These are phyloP conservation scores for Mycena pura DNA, from an alignment of 768 basidiomycete species.

Conservation along the genomic window DNA sequence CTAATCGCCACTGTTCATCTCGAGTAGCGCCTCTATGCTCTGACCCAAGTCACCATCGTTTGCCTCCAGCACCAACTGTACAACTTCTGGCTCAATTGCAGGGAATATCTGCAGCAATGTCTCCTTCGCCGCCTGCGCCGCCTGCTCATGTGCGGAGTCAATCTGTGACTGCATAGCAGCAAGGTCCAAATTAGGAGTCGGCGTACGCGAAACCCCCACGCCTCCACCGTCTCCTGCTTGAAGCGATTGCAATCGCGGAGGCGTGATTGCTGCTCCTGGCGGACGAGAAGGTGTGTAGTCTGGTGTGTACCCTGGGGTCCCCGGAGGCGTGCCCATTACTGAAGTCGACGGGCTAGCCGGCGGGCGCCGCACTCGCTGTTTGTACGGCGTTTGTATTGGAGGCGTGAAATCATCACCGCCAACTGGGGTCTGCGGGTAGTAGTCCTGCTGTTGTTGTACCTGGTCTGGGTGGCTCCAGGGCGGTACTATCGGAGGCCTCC, in stretches of 20 bases:
- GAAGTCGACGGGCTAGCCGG: slow-evolving; percentile 37
- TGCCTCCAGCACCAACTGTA: slow-evolving; percentile 90
- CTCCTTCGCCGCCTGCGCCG: slow-evolving; percentile 71
- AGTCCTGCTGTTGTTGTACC: slow-evolving; percentile 28
- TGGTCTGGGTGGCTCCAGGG: slow-evolving; percentile 51
- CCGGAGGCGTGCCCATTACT: slow-evolving; percentile 38
- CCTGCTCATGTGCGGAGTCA: slow-evolving; percentile 78
- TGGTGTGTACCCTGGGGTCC: slow-evolving; percentile 40
- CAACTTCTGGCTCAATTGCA: slow-evolving; percentile 76
- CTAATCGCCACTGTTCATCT: slow-evolving; percentile 61
- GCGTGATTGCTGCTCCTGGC: slow-evolving; percentile 42
- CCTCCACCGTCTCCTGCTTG: slow-evolving; percentile 28
- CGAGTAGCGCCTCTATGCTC: slow-evolving; percentile 86
- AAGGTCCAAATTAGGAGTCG: slow-evolving; percentile 73
- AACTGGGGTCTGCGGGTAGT: slow-evolving; percentile 48
- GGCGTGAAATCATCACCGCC: slow-evolving; percentile 42
- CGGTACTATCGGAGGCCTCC: slow-evolving; percentile 37
- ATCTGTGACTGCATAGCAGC: slow-evolving; percentile 76
- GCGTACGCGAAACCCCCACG: slow-evolving; percentile 67
- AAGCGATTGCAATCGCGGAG: slow-evolving; percentile 53
- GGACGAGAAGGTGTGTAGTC: slow-evolving; percentile 62
- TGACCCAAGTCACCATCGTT: slow-evolving; percentile 87
- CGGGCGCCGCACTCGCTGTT: slow-evolving; percentile 67
- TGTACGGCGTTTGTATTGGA: slow-evolving; percentile 72
- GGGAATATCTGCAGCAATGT: slow-evolving; percentile 94